Percentiles rank a stretch among this genome's conserved stretches.
Conservation (phyloP, 140 eudicot species). For the Anethum foeniculum region DNA sequence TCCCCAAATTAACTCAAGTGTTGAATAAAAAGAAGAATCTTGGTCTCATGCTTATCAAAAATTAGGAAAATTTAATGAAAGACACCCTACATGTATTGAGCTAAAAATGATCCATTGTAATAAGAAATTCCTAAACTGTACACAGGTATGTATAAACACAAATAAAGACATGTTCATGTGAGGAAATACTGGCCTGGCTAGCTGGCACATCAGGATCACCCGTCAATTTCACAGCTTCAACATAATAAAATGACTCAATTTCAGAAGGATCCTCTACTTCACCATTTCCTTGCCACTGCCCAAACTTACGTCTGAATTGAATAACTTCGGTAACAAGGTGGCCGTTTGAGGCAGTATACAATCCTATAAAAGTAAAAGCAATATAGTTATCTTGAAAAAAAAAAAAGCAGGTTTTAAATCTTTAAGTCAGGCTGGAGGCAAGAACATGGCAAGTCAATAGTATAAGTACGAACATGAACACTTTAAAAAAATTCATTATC, state of each 20-base stretch:
- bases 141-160: neutral
- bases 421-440: neutral
- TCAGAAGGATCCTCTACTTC: slow-evolving; percentile 32
- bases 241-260: slow-evolving; percentile 54
- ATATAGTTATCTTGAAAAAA: neutral
- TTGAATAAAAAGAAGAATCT: too few species aligned
- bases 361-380: slow-evolving; percentile 34
- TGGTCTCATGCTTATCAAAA: too few species aligned
- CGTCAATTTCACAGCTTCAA: neutral
- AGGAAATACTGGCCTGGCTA: slow-evolving; percentile 23
- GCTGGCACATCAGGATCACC: slow-evolving; percentile 93
- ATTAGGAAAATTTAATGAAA: too few species aligned
- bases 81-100: too few species aligned
- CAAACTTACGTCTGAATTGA: slow-evolving; percentile 72
- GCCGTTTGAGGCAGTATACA: slow-evolving; percentile 83
- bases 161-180: neutral
- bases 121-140: neutral
- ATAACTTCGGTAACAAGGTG: slow-evolving; percentile 68
- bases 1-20: neutral
- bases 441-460: too few species aligned
- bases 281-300: slow-evolving; percentile 65
- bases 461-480: neutral
- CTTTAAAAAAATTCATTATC: too few species aligned
- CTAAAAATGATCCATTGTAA: too few species aligned
- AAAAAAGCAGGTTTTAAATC: neutral